Base-by-base conservation (phyloP, 169 alveolate species). In the Miamiensis avidus region DNA sequence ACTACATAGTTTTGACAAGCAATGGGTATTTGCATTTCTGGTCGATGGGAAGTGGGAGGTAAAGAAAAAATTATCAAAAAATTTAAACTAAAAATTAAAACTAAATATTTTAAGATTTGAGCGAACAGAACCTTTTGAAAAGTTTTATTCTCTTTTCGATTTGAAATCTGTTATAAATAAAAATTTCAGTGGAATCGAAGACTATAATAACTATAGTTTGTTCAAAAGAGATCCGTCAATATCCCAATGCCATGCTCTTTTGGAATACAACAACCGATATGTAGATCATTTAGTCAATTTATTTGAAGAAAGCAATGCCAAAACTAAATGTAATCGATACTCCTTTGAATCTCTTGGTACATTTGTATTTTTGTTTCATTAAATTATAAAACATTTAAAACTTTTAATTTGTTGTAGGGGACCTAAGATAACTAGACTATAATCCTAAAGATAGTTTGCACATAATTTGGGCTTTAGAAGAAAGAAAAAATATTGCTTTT, bases 11-110 rank as follows among this genome's bases (percentile, higher is more conserved):
- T 15, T 74, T 79, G 20, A 79, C 84, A 29, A 79, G 76, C 20
- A 34, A 79, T 34, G 84, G 84, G n/a, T 49, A 49, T 34, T 34
- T 79, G 0, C 65, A 79, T 79, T 79, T 79, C 49, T 79, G 84
- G 84, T 49, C 34, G 29, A 49, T 79, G 33, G 84, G 84, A 64
- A 79, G 77, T 49, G 69, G 69, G 20, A 49, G 69, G 69, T 49
- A 49, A 20, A 11, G 4, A 49, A 49, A 49, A n/a, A n/a, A n/a
- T n/a, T n/a, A n/a, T n/a, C n/a, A 49, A 49, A 11, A 49, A 49
- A 49, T 11, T 49, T 49, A 49, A 11, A 11, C 69, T 49, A 49
- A 11, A 49, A 49, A 49, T 49, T 49, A 11, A 11, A 11, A 11
- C 4, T 49, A 49, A 4, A 49, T 11, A 11, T 11, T 11, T n/a